phyloP scores from a whole-genome alignment of 2,329 filamentous ascomycete species.

The Aspergillus eucalypticola region DNA sequence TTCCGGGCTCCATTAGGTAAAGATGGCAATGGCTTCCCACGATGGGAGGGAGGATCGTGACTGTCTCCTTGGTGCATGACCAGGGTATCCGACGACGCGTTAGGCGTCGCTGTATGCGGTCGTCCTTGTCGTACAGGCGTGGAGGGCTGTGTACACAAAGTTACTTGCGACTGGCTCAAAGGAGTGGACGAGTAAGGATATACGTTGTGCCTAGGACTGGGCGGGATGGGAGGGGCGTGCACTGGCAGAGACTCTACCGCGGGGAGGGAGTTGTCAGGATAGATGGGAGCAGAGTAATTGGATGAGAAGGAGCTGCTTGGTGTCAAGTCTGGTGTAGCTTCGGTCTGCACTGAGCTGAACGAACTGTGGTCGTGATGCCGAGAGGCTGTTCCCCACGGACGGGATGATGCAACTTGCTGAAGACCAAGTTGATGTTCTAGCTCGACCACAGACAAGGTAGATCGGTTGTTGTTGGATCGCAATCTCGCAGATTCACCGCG shows the following conservation, averaged over 20 bases:
- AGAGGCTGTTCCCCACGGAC: conserved; percentile 23
- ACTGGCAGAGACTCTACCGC: conserved; percentile 28
- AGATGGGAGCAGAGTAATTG: conserved; percentile 32
- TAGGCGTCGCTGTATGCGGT: conserved; percentile 19
- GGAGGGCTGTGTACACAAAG: conserved; percentile 25
- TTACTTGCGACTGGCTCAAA: conserved; percentile 19
- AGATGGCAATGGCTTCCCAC: conserved; percentile 35
- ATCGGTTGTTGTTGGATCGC: conserved; percentile 26
- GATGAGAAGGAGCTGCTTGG: conserved; percentile 45
- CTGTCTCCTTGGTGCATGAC: conserved; percentile 32
- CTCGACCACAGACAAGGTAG: conserved; percentile 34
- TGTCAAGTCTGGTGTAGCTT: conserved; percentile 39
- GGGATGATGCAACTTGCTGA: conserved; percentile 28
- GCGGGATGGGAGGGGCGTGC: conserved; percentile 21
- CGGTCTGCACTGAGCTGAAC: conserved; percentile 36
- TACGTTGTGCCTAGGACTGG: conserved; percentile 22
- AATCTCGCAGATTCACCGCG: conserved; percentile 16
- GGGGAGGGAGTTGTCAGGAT: conserved; percentile 28
- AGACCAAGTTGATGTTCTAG: conserved; percentile 33
- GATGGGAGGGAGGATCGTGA: conserved; percentile 29
- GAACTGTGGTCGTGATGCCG: conserved; percentile 35
- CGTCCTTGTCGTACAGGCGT: conserved; percentile 27
- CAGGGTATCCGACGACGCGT: conserved; percentile 30
- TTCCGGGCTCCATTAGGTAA: conserved; percentile 32
- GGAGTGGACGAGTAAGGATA: conserved; percentile 27